Conservation (phyloP, 2,329 filamentous ascomycete genomes). For the Exserohilum turcica region DNA sequence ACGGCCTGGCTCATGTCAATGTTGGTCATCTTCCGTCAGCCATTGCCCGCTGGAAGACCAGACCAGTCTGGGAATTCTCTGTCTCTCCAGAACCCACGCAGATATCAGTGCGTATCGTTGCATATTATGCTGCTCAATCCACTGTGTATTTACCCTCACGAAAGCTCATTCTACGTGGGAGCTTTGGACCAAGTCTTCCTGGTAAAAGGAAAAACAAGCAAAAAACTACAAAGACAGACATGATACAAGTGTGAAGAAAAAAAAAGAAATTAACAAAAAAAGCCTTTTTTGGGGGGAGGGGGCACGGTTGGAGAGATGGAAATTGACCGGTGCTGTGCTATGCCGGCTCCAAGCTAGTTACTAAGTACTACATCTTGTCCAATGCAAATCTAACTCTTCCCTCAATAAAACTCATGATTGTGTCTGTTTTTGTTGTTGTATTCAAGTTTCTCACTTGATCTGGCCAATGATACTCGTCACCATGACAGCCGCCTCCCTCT, state of each 20-base stretch:
- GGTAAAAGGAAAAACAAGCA: slow-evolving; percentile 26
- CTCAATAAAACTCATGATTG: neutral
- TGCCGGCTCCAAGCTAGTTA: neutral
- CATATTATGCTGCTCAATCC: neutral
- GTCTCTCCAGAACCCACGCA: neutral
- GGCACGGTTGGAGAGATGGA: slow-evolving; percentile 18
- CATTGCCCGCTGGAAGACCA: slow-evolving; percentile 18
- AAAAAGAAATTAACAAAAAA: slow-evolving; percentile 20
- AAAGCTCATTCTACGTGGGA: neutral
- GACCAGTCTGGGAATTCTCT: slow-evolving; percentile 36
- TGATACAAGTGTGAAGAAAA: no score
- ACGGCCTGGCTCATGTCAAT: slow-evolving; percentile 31
- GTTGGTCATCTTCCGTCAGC: slow-evolving; percentile 39
- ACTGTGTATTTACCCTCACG: neutral
- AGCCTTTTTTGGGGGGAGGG: slow-evolving; percentile 23
- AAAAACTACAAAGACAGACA: slow-evolving; percentile 12
- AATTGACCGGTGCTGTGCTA: neutral
- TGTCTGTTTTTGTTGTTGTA: neutral
- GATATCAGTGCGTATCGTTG: neutral
- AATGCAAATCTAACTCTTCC: slow-evolving; percentile 16
- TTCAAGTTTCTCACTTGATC: slow-evolving; percentile 29
- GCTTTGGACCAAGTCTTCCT: slow-evolving; percentile 7
- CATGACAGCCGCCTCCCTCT: slow-evolving; percentile 94
- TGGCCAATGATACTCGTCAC: slow-evolving; percentile 76
- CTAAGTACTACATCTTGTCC: slow-evolving; percentile 3